A percentile compares a stretch with the other conserved stretches of the same genome.
Conservation (phyloP, 2,329 filamentous ascomycete species). For the Fusarium sp. region DNA sequence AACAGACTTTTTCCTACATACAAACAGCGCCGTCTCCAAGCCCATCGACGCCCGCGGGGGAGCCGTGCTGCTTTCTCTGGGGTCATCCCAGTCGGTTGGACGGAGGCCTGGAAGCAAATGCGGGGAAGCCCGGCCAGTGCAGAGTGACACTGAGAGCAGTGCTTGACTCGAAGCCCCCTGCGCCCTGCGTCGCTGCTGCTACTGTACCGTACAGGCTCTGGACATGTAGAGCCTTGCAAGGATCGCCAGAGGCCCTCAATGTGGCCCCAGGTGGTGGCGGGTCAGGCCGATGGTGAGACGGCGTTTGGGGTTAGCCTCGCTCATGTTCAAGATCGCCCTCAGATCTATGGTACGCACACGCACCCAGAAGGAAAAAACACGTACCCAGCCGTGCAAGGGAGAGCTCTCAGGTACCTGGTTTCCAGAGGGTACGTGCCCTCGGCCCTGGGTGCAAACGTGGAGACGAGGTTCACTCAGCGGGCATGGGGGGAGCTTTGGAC, state of each 20-base stretch:
- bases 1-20: conserved; percentile 21
- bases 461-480: conserved; percentile 6
- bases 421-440: conserved; percentile 16
- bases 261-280: conserved; percentile 19
- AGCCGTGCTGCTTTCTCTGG: conserved; percentile 29
- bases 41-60: conserved; percentile 25
- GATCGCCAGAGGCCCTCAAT: background rate
- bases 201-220: background rate
- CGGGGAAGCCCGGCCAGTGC: conserved; percentile 38
- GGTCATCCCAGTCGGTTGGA: conserved; percentile 42
- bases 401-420: conserved; percentile 18
- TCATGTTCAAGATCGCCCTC: conserved; percentile 31
- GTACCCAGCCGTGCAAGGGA: background rate
- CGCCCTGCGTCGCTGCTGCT: conserved; percentile 6
- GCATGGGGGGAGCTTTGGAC: conserved; percentile 12
- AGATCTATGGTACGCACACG: conserved; percentile 27
- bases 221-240: conserved; percentile 4
- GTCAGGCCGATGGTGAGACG: conserved; percentile 32
- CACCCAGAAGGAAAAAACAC: conserved; percentile 5
- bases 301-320: conserved; percentile 24
- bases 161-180: conserved; percentile 32
- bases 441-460: conserved; percentile 6
- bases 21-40: conserved; percentile 17
- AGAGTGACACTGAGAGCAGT: conserved; percentile 11
- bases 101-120: conserved; percentile 39